phyloP scores from a whole-genome alignment of 306 rosid genomes.

The Gastrolobium bilobum region DNA sequence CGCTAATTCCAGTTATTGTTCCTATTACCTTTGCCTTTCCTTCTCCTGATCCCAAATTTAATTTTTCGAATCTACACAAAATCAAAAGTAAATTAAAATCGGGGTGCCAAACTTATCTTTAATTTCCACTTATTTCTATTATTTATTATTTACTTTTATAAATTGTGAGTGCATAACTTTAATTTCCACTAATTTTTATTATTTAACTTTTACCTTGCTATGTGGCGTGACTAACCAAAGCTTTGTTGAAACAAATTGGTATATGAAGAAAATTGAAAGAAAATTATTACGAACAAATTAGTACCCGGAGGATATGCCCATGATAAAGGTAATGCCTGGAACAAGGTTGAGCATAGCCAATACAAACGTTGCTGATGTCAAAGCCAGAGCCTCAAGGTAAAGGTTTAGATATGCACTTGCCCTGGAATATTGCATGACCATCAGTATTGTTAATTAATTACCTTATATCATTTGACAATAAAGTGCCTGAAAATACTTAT shows the following conservation, averaged over 20 bases:
- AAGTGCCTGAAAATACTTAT: background rate
- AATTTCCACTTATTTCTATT: background rate
- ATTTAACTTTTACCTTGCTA: no score
- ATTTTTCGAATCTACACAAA: slow-evolving; percentile 47
- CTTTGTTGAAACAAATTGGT: no score
- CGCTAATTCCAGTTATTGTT: slow-evolving; percentile 50
- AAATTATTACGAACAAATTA: no score
- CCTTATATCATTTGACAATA: background rate
- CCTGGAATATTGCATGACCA: slow-evolving; percentile 44
- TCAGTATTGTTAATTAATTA: background rate
- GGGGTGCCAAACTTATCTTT: background rate
- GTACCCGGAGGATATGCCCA: slow-evolving; percentile 49
- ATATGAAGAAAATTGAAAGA: background rate
- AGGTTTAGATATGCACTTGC: slow-evolving; percentile 60
- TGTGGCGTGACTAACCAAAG: no score
- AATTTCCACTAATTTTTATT: no score
- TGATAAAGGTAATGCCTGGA: slow-evolving; percentile 65
- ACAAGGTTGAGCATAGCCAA: slow-evolving; percentile 58
- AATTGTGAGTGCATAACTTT: no score
- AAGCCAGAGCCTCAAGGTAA: slow-evolving; percentile 48
- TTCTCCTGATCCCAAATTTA: slow-evolving; percentile 35
- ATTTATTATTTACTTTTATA: no score
- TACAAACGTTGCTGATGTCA: slow-evolving; percentile 62
- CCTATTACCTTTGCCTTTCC: slow-evolving; percentile 64
- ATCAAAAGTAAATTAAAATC: background rate